Evolutionary conservation across 345 rosid species (phyloP).

Genomic region (Melaleuca alternifolia): DNA sequence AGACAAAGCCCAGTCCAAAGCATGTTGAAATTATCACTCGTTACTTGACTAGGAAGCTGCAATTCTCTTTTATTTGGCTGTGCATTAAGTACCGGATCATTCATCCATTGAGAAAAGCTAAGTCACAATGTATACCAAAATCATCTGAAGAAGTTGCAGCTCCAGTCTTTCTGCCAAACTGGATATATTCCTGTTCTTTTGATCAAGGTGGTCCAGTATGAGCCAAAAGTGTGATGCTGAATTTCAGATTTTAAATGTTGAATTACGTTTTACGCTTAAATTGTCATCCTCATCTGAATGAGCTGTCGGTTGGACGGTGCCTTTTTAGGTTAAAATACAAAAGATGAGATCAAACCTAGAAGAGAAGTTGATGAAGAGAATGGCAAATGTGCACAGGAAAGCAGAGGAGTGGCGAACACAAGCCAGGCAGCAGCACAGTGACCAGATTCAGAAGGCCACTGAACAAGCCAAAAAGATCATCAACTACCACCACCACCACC

Average conservation of each 20-base stretch:
- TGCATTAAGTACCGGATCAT: background rate
- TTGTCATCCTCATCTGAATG: background rate
- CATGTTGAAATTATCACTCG: background rate
- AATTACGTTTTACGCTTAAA: background rate
- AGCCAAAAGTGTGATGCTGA: background rate
- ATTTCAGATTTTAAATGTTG: background rate
- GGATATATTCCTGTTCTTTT: background rate
- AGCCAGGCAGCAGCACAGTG: constrained; percentile 50
- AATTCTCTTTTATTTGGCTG: background rate
- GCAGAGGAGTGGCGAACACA: constrained; percentile 80
- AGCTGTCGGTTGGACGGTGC: background rate
- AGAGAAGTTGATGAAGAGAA: constrained; percentile 84
- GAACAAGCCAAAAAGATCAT: constrained; percentile 32
- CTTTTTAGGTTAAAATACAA: constrained; percentile 68
- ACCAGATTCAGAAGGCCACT: constrained; percentile 44
- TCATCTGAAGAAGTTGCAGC: background rate
- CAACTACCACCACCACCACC: constrained; percentile 7
- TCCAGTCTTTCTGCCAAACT: background rate
- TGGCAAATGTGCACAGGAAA: constrained; percentile 55
- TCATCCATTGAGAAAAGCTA: background rate
- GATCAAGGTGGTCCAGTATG: background rate
- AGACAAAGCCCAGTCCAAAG: background rate
- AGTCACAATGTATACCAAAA: background rate
- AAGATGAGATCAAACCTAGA: constrained; percentile 84
- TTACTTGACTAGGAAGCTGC: background rate